Evolutionary conservation across 1,139 yeast species (phyloP).

Genomic region (Pichia terricola): DNA sequence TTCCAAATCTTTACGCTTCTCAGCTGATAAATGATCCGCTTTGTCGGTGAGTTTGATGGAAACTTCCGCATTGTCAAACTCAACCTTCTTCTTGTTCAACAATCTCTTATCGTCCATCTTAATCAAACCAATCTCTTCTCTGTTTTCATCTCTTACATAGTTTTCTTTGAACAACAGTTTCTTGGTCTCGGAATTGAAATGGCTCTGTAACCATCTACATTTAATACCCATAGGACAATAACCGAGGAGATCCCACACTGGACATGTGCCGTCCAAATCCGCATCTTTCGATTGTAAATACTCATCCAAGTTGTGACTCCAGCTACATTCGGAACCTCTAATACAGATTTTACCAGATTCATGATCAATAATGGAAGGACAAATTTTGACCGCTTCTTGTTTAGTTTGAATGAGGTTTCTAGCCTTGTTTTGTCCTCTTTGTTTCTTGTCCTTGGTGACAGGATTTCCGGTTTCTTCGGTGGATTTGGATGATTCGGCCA

Average conservation of each 20-base stretch:
- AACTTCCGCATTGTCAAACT: conserved; percentile 45
- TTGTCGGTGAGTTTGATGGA: conserved; percentile 25
- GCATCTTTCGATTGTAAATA: conserved; percentile 59
- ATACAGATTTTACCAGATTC: conserved; percentile 39
- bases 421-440: conserved; percentile 77
- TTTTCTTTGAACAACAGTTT: conserved; percentile 28
- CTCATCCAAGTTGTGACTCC: conserved; percentile 59
- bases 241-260: conserved; percentile 74
- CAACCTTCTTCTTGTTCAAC: conserved; percentile 56
- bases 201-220: conserved; percentile 87
- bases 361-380: conserved; percentile 53
- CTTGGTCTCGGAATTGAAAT: conserved; percentile 42
- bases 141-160: conserved; percentile 25
- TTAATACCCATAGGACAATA: conserved; percentile 87
- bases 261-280: conserved; percentile 72
- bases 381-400: conserved; percentile 52
- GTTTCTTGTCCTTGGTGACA: conserved; percentile 25
- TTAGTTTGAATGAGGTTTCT: conserved; percentile 64
- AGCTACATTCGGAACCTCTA: conserved; percentile 70
- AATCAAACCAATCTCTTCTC: conserved; percentile 62
- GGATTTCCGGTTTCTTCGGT: conserved; percentile 32
- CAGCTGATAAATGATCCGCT: conserved; percentile 18
- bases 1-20: conserved; percentile 29
- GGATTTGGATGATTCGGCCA: conserved; percentile 36
- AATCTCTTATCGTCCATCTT: conserved; percentile 39